Evolutionary conservation across 768 basidiomycete species (phyloP).

Genomic region (Arthromyces matolae): DNA sequence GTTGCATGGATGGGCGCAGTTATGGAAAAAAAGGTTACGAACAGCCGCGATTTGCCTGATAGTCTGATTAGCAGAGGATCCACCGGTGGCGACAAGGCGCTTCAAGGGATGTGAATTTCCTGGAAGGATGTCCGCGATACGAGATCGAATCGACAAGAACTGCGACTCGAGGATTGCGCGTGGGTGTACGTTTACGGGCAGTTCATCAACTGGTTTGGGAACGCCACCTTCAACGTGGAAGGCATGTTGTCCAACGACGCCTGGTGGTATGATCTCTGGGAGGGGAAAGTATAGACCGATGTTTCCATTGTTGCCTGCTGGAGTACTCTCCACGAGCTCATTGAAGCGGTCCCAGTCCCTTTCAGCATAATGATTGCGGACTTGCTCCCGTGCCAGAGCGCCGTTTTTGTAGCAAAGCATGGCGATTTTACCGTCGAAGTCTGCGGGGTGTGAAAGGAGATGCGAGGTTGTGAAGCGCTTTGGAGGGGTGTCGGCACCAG

Average conservation of each 20-base stretch:
- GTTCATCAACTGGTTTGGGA: constrained; percentile 28
- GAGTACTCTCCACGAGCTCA: constrained; percentile 48
- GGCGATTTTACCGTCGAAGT: constrained; percentile 62
- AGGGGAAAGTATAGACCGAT: constrained; percentile 80
- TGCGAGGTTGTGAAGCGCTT: constrained; percentile 73
- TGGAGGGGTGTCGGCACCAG: constrained; percentile 59
- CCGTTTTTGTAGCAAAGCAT: constrained; percentile 95
- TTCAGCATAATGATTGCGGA: constrained; percentile 62
- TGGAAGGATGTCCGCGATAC: constrained; percentile 66
- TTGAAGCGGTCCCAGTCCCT: constrained; percentile 71
- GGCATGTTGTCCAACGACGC: constrained; percentile 67
- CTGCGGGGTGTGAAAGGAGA: constrained; percentile 67
- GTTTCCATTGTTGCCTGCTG: constrained; percentile 55
- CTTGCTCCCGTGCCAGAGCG: constrained; percentile 73
- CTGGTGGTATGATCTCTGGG: constrained; percentile 84
- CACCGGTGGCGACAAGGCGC: constrained; percentile 75
- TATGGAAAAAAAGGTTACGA: constrained; percentile 13
- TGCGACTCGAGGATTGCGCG: constrained; percentile 83
- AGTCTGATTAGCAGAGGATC: constrained; percentile 67
- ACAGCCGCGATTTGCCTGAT: constrained; percentile 72
- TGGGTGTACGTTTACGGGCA: constrained; percentile 51
- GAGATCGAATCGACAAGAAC: constrained; percentile 73
- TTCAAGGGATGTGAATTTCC: constrained; percentile 50
- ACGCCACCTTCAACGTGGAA: constrained; percentile 37
- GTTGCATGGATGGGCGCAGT: not conserved